phyloP scores from a whole-genome alignment of 768 basidiomycete genomes.

The Xerocomellus intermedius region DNA sequence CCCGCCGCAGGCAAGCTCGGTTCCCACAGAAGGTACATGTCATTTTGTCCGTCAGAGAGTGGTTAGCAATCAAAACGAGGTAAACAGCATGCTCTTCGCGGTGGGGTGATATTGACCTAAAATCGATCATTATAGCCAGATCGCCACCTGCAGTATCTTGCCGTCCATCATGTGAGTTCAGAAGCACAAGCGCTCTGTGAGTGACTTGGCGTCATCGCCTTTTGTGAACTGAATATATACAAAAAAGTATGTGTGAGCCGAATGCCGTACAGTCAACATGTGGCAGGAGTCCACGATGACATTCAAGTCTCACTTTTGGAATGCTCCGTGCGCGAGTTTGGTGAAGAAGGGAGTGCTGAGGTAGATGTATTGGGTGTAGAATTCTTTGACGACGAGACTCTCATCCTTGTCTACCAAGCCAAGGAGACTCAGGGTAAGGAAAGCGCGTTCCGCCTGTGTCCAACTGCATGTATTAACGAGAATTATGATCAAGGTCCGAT shows the following conservation, averaged over 20 bases:
- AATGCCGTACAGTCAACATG: conserved; percentile 47
- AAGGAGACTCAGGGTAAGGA: conserved; percentile 48
- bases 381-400: conserved; percentile 74
- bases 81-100: conserved; percentile 33
- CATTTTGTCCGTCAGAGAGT: conserved; percentile 56
- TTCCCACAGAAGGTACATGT: conserved; percentile 30
- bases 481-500: conserved; percentile 43
- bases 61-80: conserved; percentile 47
- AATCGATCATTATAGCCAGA: conserved; percentile 38
- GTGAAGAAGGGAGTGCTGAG: conserved; percentile 30
- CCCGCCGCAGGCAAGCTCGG: conserved; percentile 32
- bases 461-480: conserved; percentile 30
- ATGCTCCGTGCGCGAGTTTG: conserved; percentile 40
- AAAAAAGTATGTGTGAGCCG: conserved; percentile 57
- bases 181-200: conserved; percentile 45
- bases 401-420: conserved; percentile 63
- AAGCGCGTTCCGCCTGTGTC: conserved; percentile 17
- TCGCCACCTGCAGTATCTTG: conserved; percentile 52
- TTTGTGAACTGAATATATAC: conserved; percentile 33
- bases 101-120: conserved; percentile 27
- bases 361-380: conserved; percentile 63
- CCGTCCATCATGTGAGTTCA: conserved; percentile 44
- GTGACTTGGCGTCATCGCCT: conserved; percentile 32
- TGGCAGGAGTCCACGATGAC: conserved; percentile 37
- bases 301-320: conserved; percentile 51